phyloP scores from a whole-genome alignment of 768 basidiomycete species.

The Agrocybe praecox region DNA sequence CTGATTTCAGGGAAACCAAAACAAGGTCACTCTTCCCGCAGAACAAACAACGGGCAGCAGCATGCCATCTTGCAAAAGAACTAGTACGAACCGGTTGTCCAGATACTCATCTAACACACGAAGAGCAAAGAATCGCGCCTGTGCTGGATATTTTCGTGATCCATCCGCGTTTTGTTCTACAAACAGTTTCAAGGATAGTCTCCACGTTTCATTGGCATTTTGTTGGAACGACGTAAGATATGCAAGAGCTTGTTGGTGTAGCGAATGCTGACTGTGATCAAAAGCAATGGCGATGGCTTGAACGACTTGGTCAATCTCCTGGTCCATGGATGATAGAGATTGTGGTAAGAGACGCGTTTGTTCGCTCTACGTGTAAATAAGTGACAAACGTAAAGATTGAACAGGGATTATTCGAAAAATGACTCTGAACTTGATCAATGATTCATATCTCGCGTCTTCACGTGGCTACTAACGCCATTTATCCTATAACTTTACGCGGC shows the following conservation, averaged over 20 bases:
- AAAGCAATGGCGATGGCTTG: slow-evolving; percentile 90
- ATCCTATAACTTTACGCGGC: not conserved
- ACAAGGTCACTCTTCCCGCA: not conserved
- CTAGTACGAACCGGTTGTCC: slow-evolving; percentile 70
- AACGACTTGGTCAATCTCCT: slow-evolving; percentile 73
- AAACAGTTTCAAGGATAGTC: slow-evolving; percentile 76
- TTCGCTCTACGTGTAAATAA: not conserved
- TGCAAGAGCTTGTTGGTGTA: slow-evolving; percentile 87
- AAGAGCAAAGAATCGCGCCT: slow-evolving; percentile 81
- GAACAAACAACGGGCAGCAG: not conserved
- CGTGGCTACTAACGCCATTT: not conserved
- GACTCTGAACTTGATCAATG: not conserved
- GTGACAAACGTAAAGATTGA: not conserved
- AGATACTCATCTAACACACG: slow-evolving; percentile 82
- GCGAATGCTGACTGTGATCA: slow-evolving; percentile 66
- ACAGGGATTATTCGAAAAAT: not conserved
- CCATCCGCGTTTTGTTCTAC: slow-evolving; percentile 62
- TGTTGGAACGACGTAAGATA: slow-evolving; percentile 80
- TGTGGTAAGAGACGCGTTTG: slow-evolving; percentile 19
- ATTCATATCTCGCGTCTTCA: not conserved
- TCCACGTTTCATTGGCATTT: slow-evolving; percentile 78
- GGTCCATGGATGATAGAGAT: slow-evolving; percentile 54
- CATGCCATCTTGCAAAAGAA: not conserved
- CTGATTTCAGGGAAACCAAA: not conserved
- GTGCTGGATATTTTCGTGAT: slow-evolving; percentile 65